These are phyloP conservation scores for Magnaporthiopsis rhizophila DNA, from an alignment of 2,329 filamentous ascomycete genomes.

Conservation along the genomic window DNA sequence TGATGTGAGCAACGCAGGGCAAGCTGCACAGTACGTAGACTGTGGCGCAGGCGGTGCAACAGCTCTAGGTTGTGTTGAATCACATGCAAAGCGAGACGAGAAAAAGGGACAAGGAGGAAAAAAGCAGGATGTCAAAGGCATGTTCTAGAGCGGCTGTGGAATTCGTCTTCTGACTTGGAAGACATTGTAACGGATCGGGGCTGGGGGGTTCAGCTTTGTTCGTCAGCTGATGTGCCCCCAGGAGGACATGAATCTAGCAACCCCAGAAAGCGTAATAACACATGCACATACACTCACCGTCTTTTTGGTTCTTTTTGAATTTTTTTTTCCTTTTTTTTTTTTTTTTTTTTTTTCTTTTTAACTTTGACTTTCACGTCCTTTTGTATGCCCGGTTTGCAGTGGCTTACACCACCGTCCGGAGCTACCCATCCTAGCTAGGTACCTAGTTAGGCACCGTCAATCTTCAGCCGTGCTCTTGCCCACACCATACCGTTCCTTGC, in stretches of 20 bases:
- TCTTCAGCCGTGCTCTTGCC: background rate
- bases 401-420: background rate
- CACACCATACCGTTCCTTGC: background rate
- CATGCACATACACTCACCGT: background rate
- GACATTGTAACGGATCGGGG: background rate
- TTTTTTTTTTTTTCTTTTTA: background rate
- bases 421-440: background rate
- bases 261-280: background rate
- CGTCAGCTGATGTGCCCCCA: background rate
- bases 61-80: background rate
- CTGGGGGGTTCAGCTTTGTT: background rate
- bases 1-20: background rate
- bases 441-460: background rate
- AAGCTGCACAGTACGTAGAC: background rate
- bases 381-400: background rate
- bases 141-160: too few species aligned
- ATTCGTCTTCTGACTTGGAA: too few species aligned
- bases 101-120: background rate
- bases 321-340: background rate
- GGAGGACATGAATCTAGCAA: background rate
- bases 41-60: background rate
- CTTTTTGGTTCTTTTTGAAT: background rate
- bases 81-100: background rate
- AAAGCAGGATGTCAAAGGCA: too few species aligned
- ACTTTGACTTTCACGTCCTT: background rate